These are phyloP conservation scores for Coprinellus micaceus DNA, from an alignment of 768 basidiomycete species.

Conservation along the genomic window DNA sequence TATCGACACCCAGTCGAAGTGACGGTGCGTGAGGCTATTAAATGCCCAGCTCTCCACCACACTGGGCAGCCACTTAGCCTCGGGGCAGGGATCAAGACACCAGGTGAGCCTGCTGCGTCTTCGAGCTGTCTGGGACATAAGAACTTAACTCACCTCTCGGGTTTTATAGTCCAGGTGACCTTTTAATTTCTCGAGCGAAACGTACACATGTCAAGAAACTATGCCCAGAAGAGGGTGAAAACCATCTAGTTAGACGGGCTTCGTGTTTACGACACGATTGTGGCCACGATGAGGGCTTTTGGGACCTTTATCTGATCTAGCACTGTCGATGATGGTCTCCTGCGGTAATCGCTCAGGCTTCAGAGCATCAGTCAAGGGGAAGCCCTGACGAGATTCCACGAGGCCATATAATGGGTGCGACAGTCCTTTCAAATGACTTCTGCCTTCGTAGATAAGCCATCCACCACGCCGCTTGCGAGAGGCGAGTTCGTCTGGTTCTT, in stretches of 20 bases:
- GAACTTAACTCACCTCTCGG: background rate
- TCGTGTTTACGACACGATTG: too few species aligned
- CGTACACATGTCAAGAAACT: background rate
- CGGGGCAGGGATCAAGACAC: too few species aligned
- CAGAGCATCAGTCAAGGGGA: background rate
- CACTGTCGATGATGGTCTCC: background rate
- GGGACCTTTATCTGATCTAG: slow-evolving; percentile 3
- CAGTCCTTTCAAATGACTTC: background rate
- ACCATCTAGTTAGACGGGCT: too few species aligned
- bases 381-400: background rate
- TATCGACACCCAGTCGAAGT: background rate
- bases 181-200: background rate
- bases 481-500: background rate
- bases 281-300: background rate
- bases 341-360: background rate
- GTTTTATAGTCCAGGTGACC: slow-evolving; percentile 6
- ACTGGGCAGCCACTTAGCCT: too few species aligned
- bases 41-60: too few species aligned
- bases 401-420: background rate
- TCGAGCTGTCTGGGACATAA: too few species aligned
- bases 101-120: too few species aligned
- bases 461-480: slow-evolving; percentile 1
- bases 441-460: background rate
- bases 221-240: too few species aligned
- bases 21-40: too few species aligned